Percentiles rank a stretch among this genome's conserved stretches.
phyloP scores from a whole-genome alignment of 2,329 filamentous ascomycete genomes.

The Chaetomiaceae sp. region DNA sequence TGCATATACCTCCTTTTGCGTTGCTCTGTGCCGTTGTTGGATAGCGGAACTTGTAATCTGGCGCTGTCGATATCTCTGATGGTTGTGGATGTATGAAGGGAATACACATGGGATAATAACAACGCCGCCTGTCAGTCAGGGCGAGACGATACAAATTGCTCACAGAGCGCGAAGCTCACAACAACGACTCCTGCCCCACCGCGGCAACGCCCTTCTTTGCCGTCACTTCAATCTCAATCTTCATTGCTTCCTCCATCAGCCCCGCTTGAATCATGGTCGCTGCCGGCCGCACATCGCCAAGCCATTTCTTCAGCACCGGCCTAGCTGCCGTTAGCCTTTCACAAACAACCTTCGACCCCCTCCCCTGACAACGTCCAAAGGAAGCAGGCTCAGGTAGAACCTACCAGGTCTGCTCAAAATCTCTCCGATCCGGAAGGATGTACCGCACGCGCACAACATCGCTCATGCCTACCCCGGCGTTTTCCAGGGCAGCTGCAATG shows the following conservation, averaged over 20 bases:
- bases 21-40: background rate
- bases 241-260: constrained; percentile 45
- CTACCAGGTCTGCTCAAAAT: constrained; percentile 42
- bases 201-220: constrained; percentile 20
- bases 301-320: constrained; percentile 44
- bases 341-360: background rate
- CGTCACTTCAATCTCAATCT: constrained; percentile 34
- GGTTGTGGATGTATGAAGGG: background rate
- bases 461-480: constrained; percentile 37
- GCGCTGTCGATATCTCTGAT: background rate
- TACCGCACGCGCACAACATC: constrained; percentile 49
- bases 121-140: no score
- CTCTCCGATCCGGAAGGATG: constrained; percentile 41
- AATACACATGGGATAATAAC: background rate
- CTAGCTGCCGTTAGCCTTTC: background rate
- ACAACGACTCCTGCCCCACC: background rate
- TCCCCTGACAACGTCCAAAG: background rate
- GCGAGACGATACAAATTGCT: no score
- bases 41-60: background rate
- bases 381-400: no score
- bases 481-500: constrained; percentile 38
- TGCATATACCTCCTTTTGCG: background rate
- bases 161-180: background rate
- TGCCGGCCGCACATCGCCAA: constrained; percentile 44
- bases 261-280: constrained; percentile 48